Evolutionary conservation across 2,329 filamentous ascomycete species (phyloP).

Genomic region (Ramularia endophylla): DNA sequence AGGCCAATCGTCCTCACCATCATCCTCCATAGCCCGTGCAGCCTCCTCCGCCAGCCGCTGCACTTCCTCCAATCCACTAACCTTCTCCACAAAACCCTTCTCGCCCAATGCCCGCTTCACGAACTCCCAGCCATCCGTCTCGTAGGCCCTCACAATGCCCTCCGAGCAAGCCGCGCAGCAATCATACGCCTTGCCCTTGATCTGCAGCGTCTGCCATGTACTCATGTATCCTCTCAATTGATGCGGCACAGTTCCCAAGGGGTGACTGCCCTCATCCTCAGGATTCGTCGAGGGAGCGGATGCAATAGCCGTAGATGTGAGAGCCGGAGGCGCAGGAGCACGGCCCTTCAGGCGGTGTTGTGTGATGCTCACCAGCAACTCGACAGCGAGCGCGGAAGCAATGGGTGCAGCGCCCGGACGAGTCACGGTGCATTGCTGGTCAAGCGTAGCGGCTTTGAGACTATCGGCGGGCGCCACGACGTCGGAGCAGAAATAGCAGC

Average conservation of each 20-base stretch:
- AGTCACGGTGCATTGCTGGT: constrained; percentile 97
- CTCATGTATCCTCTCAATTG: constrained; percentile 73
- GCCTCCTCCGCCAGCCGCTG: constrained; percentile 44
- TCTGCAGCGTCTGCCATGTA: constrained; percentile 66
- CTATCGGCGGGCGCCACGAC: constrained; percentile 92
- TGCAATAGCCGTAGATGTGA: constrained; percentile 21
- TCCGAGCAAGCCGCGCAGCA: constrained; percentile 76
- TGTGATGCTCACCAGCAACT: constrained; percentile 78
- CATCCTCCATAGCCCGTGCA: constrained; percentile 53
- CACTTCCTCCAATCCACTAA: constrained; percentile 68
- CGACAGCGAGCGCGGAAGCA: constrained; percentile 84
- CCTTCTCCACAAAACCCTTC: constrained; percentile 70
- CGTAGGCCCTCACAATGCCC: constrained; percentile 62
- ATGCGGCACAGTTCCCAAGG: constrained; percentile 68
- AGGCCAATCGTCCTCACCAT: constrained; percentile 50
- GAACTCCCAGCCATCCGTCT: constrained; percentile 66
- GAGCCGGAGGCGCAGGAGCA: constrained; percentile 32
- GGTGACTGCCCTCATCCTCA: constrained; percentile 35
- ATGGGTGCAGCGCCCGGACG: constrained; percentile 88
- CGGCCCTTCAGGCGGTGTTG: constrained; percentile 54
- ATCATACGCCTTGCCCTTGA: constrained; percentile 69
- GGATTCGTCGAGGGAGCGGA: constrained; percentile 31
- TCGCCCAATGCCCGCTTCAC: constrained; percentile 68
- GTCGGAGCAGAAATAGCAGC: constrained; percentile 98
- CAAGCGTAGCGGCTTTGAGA: constrained; percentile 88